Conservation (phyloP, 257 asterid species). For the Thymus mandschuricus region DNA sequence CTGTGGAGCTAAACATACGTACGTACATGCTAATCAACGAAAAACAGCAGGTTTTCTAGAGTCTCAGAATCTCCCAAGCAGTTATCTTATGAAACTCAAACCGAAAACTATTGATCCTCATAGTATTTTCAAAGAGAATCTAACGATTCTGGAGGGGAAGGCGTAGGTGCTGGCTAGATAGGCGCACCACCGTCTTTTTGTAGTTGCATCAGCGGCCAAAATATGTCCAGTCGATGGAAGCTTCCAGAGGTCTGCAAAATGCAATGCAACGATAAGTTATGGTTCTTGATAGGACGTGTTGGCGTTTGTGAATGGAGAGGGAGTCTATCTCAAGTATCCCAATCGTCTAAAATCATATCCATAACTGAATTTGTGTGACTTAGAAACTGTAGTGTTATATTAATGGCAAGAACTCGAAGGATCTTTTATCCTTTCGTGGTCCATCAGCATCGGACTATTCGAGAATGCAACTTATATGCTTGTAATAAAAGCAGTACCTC, state of each 20-base stretch:
- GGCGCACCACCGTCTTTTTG: conserved; percentile 45
- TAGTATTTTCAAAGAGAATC: conserved; percentile 13
- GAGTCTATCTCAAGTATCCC: not conserved
- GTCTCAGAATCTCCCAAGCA: conserved; percentile 7
- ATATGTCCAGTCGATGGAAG: conserved; percentile 90
- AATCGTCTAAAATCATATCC: conserved; percentile 12
- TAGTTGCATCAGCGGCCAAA: conserved; percentile 97
- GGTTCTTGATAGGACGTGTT: not conserved
- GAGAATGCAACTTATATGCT: conserved; percentile 9
- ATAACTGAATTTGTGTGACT: not conserved
- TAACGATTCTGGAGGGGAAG: not conserved
- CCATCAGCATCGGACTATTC: not conserved
- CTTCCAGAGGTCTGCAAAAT: conserved; percentile 64
- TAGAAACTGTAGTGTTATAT: not conserved
- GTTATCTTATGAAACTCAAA: conserved; percentile 12
- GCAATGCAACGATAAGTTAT: not conserved
- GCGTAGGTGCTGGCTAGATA: conserved; percentile 39
- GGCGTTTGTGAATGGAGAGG: not conserved
- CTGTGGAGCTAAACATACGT: not conserved
- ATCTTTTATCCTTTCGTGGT: not conserved
- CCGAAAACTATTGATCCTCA: conserved; percentile 3
- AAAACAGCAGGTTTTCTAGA: not conserved
- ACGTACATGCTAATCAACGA: not conserved
- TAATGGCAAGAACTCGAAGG: not conserved
- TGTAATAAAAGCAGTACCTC: conserved; percentile 57